Percentiles rank a stretch among this genome's conserved stretches.
These are phyloP conservation scores for Leccinum solheimii DNA, from an alignment of 1,284 basidiomycete genomes.

Conservation along the genomic window DNA sequence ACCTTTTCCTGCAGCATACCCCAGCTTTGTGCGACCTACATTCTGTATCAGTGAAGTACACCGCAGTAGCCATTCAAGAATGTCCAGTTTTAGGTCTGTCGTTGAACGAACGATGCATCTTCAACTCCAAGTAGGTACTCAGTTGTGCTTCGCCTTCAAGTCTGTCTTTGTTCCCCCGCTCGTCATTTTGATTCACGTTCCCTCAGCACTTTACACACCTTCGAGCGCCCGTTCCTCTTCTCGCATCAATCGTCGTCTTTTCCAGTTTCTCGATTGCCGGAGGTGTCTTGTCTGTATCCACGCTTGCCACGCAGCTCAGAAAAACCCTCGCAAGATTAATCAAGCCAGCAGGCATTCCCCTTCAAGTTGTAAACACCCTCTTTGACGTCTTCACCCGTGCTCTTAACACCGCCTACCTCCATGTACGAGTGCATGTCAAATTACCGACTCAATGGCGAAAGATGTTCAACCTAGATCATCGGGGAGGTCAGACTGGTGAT, in stretches of 20 bases:
- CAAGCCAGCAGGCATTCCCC: not conserved
- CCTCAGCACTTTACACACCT: conserved; percentile 10
- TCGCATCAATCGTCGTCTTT: conserved; percentile 13
- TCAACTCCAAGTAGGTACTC: conserved; percentile 14
- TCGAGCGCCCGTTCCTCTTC: conserved; percentile 4
- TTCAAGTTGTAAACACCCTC: conserved; percentile 6
- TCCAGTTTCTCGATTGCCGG: conserved; percentile 10
- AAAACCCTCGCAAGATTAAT: conserved; percentile 11
- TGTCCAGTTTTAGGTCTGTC: conserved; percentile 15
- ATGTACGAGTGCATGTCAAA: conserved; percentile 11
- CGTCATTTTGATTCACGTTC: not conserved
- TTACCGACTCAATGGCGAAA: conserved; percentile 15
- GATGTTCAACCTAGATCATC: not conserved
- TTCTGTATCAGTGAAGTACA: not conserved
- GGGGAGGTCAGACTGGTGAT: conserved; percentile 1
- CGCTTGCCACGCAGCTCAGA: conserved; percentile 6
- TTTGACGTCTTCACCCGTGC: conserved; percentile 14
- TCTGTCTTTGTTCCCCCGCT: not conserved
- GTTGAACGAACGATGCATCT: conserved; percentile 11
- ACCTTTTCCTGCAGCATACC: not conserved
- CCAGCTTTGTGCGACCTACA: not conserved
- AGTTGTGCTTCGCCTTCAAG: not conserved
- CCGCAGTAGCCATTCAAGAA: not conserved
- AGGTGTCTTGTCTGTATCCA: conserved; percentile 2
- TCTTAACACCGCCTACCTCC: conserved; percentile 21